These are phyloP conservation scores for Parasarocladium wereldwijsianum DNA, from an alignment of 2,329 filamentous ascomycete genomes.

Conservation along the genomic window DNA sequence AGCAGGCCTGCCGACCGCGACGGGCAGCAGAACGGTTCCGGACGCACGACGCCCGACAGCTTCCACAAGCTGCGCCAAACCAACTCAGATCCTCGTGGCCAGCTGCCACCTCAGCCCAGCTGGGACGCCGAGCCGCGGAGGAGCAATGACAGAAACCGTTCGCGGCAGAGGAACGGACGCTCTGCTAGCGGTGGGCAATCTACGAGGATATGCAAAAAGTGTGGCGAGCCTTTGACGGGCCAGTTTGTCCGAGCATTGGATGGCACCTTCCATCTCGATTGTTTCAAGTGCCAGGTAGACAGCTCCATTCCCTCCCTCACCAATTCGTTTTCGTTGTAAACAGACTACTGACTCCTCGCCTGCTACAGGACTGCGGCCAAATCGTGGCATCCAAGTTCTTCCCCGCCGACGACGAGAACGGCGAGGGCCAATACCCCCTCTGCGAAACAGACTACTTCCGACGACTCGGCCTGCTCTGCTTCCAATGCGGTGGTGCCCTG, in stretches of 20 bases:
- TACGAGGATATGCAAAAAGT: constrained; percentile 68
- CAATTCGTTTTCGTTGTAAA: background rate
- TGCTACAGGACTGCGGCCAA: constrained; percentile 75
- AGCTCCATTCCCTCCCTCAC: constrained; percentile 3
- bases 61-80: constrained; percentile 18
- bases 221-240: constrained; percentile 71
- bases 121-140: constrained; percentile 31
- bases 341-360: background rate
- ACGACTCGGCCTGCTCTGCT: constrained; percentile 78
- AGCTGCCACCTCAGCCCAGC: constrained; percentile 10
- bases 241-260: constrained; percentile 92
- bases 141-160: constrained; percentile 43
- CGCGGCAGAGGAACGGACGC: constrained; percentile 36
- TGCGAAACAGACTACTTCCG: constrained; percentile 98
- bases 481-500: constrained; percentile 80
- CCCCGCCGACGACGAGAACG: constrained; percentile 81
- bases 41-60: constrained; percentile 21
- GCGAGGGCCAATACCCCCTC: constrained; percentile 75
- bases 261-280: constrained; percentile 91
- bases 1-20: constrained; percentile 16
- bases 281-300: constrained; percentile 90
- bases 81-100: constrained; percentile 18
- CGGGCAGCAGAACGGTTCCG: constrained; percentile 21
- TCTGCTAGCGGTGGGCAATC: constrained; percentile 36
- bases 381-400: constrained; percentile 99